Evolutionary conservation across 225 moss, liverwort and hornwort species (phyloP).

Genomic region (Straminergon stramineum): DNA sequence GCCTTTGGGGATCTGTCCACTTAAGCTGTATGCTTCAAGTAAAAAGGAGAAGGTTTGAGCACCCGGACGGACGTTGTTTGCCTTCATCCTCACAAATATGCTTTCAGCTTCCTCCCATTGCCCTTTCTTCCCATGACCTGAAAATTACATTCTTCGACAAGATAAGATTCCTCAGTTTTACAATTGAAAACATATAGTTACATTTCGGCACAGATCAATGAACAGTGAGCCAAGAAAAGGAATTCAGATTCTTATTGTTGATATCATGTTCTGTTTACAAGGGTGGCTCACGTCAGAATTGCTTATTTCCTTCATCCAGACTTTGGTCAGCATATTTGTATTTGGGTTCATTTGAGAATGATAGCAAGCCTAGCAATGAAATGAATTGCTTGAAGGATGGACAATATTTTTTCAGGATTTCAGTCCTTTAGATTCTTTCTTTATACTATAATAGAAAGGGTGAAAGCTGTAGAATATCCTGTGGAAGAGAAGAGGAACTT

Average conservation of each 20-base stretch:
- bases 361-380: not conserved
- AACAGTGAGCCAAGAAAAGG: not conserved
- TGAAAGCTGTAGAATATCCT: not conserved
- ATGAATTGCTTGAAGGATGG: not conserved
- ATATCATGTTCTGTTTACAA: not conserved
- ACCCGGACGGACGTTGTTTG: constrained; percentile 40
- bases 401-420: not conserved
- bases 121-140: constrained; percentile 93
- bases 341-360: not conserved
- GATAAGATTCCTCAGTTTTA: not conserved
- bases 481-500: not conserved
- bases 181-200: not conserved
- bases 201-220: not conserved
- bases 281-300: not conserved
- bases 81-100: constrained; percentile 49
- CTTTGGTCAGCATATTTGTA: not conserved
- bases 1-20: constrained; percentile 64
- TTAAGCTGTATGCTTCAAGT: constrained; percentile 78
- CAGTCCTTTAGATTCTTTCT: not conserved
- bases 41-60: constrained; percentile 77
- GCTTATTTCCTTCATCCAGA: not conserved
- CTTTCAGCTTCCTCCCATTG: constrained; percentile 70
- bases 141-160: not conserved
- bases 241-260: not conserved
- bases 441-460: not conserved